Evolutionary conservation across 805 yeast genomes (phyloP), one percentile per base, ranked within the genome.

Genomic region (Jamesozyma gamospora): DNA sequence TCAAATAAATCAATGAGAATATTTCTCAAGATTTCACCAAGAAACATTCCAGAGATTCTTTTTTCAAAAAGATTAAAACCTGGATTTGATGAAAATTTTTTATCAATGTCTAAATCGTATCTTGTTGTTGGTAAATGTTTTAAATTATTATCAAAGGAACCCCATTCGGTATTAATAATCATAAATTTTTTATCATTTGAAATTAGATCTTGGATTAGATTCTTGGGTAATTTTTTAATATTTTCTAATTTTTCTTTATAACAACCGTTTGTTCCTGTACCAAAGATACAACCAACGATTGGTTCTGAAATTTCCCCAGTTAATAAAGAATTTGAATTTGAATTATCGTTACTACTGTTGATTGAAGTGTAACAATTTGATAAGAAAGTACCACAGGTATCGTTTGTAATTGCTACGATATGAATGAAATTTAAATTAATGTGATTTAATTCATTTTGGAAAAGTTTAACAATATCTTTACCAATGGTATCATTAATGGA

Each of bases 191-290:
- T 68, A 30, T 76, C 78, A 37, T 63, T 55, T 34, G 53, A 62
- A 18, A 52, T 38, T 49, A 71, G 60, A 16, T 56, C 58, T 14
- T 55, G 62, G 32, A 62, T 60, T 14, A 62, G 41, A 28, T 67
- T 63, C 2, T 71, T 68, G 19, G 76, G 75, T 46, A 87, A 68
- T 62, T 92, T 90, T 40, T 72, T 73, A 48, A 92, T 82, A 38
- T 79, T 72, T 29, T 74, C 77, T 36, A 86, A 60, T 42, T 75
- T 72, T 63, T 90, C 98, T 56, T 75, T 71, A 64, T 92, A 90
- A 13, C 96, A 95, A 45, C 96, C 96, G 61, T 90, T 90, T 24
- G 97, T 90, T 56, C 98, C 98, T 2, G 98, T 90, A 47, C 98
- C 97, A 55, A 88, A 85, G 47, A 90, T 92, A 46, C 90, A 79